Base-by-base conservation (phyloP, 1,139 yeast species). In the Pneumocystis murina region DNA sequence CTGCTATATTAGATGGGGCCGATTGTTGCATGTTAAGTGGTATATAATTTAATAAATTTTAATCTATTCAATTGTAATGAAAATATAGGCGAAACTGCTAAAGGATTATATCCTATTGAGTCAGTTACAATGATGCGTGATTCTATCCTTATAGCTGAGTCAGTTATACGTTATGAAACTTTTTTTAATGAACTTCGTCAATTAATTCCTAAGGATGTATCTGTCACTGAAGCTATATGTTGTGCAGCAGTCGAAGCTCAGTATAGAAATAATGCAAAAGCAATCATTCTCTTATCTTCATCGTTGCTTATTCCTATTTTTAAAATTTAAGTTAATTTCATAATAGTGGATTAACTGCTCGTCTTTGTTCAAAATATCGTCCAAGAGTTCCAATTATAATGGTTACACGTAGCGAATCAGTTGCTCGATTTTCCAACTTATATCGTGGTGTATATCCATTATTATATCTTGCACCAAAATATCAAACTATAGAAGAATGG, bases 81-180 rank as follows among this genome's bases (percentile, higher is more conserved):
- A 92, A 77, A 87, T 48, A 7, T 96, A 65, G 98, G 98, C 76
- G 99, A 92, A 81, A 92, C 99, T 72, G 98, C 99, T 74, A 92
- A 94, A 85, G 99, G 99, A 82, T 83, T 84, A 81, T 92, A 92
- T 81, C 98, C 99, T 75, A 78, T 85, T 69, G 95, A 92, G 82
- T 96, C 98, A 68, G 99, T 92, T 69, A 82, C 90, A 71, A 91
- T 94, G 91, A 92, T 92, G 99, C 97, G 91, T 80, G 92, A 91
- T 81, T 92, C 97, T 68, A 85, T 95, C 74, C 79, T 92, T 75
- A 86, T 90, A 73, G 98, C 98, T 72, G 99, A 92, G 82, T 88
- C 87, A 81, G 96, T 96, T 71, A 85, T 92, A 76, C 89, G 97
- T 72, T 90, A 92, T 82, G 82, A 80, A 72, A 84, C 90, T 69